These are phyloP conservation scores for Chlamydomonas urium DNA, from an alignment of 139 green algal genomes.

Conservation along the genomic window DNA sequence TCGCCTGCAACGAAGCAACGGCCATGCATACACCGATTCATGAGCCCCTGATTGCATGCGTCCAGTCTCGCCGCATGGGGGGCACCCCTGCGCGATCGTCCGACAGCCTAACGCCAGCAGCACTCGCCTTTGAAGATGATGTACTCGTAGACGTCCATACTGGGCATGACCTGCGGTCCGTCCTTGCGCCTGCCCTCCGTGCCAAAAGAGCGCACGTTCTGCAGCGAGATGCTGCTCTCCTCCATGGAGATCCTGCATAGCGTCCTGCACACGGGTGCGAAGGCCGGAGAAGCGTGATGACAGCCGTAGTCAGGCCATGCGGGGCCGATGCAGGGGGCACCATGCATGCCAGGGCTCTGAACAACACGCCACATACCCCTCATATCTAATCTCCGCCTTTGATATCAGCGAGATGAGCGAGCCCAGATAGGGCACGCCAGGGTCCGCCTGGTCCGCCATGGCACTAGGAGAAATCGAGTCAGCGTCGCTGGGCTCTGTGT, in stretches of 20 bases:
- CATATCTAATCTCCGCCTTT: constrained; percentile 86
- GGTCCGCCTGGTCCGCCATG: constrained; percentile 11
- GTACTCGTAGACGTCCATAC: constrained; percentile 84
- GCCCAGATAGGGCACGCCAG: constrained; percentile 61
- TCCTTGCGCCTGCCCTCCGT: constrained; percentile 80
- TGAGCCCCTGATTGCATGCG: not conserved
- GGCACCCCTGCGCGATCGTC: not conserved
- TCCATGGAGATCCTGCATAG: constrained; percentile 87
- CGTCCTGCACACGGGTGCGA: constrained; percentile 38
- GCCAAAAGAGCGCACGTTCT: constrained; percentile 78
- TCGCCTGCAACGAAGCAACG: constrained; percentile 36
- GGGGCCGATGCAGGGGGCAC: too few species aligned
- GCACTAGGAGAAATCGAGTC: not conserved
- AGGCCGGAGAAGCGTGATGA: not conserved
- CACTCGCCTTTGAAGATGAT: constrained; percentile 86
- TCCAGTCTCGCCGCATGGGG: not conserved
- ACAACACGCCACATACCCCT: too few species aligned
- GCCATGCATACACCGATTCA: not conserved
- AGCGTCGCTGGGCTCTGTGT: not conserved
- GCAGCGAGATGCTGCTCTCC: constrained; percentile 70
- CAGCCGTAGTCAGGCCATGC: too few species aligned
- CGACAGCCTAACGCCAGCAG: not conserved
- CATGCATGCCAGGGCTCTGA: too few species aligned
- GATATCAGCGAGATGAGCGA: constrained; percentile 76
- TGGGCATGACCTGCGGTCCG: constrained; percentile 68